These are phyloP conservation scores for Leishmania amazonensis DNA, from an alignment of 208 protist species.

Conservation along the genomic window DNA sequence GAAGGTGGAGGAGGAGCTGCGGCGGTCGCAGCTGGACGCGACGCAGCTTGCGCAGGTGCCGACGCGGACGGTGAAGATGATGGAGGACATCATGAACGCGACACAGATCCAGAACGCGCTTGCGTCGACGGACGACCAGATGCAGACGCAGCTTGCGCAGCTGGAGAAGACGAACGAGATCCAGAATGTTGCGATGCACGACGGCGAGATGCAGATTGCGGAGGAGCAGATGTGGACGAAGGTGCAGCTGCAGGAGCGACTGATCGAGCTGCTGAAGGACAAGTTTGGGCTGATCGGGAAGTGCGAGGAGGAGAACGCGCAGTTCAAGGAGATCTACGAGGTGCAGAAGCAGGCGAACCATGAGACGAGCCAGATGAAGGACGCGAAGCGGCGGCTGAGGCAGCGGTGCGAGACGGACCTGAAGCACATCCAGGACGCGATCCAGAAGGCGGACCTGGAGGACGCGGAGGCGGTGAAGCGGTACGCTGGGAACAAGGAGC, in stretches of 20 bases:
- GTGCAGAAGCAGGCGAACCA: constrained; percentile 82
- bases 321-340: constrained; percentile 79
- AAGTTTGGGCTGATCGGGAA: constrained; percentile 80
- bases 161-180: constrained; percentile 83
- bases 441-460: constrained; percentile 82
- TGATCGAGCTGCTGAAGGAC: constrained; percentile 78
- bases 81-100: constrained; percentile 85
- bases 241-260: constrained; percentile 79
- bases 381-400: constrained; percentile 78
- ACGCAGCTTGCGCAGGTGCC: constrained; percentile 75
- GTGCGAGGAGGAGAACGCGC: constrained; percentile 78
- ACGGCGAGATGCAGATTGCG: constrained; percentile 84
- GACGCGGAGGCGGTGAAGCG: constrained; percentile 80
- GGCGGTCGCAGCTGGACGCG: constrained; percentile 65
- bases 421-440: constrained; percentile 77
- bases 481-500: constrained; percentile 74
- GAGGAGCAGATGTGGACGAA: constrained; percentile 89
- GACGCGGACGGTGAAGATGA: constrained; percentile 63
- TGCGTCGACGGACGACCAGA: constrained; percentile 77
- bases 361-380: constrained; percentile 79
- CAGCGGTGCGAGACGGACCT: constrained; percentile 76
- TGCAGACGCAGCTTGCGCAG: constrained; percentile 78
- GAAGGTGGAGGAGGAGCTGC: constrained; percentile 78
- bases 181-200: constrained; percentile 78
- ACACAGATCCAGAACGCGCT: constrained; percentile 78